Conservation (phyloP, 225 moss, liverwort and hornwort species). For the Pseudisothecium myosuroides region DNA sequence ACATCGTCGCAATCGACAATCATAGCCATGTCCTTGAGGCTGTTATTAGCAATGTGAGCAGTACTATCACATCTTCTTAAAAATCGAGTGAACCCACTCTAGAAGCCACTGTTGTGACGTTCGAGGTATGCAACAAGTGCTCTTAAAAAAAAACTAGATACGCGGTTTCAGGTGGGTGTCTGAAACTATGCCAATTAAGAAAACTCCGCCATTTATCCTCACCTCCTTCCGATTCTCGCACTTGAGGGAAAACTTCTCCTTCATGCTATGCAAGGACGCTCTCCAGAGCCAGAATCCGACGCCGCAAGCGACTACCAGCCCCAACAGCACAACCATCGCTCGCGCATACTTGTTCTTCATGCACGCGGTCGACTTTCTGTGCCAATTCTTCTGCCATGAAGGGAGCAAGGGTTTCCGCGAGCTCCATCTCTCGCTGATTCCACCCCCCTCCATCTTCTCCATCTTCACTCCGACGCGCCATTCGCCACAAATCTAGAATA, state of each 20-base stretch:
- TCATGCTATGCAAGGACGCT: slow-evolving; percentile 9
- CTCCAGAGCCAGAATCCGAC: slow-evolving; percentile 48
- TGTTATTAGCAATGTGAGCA: neutral
- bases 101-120: neutral
- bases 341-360: slow-evolving; percentile 29
- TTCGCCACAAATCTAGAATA: neutral
- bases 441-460: slow-evolving; percentile 5
- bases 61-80: neutral
- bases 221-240: slow-evolving; percentile 72
- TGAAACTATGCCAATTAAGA: neutral
- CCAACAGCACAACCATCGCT: slow-evolving; percentile 19
- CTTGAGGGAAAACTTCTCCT: slow-evolving; percentile 40
- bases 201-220: neutral
- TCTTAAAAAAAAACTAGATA: neutral
- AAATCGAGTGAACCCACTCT: neutral
- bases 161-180: neutral
- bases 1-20: neutral
- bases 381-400: slow-evolving; percentile 18
- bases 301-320: slow-evolving; percentile 29
- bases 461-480: neutral
- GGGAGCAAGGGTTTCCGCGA: neutral
- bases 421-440: neutral
- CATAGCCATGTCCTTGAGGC: neutral
- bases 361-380: neutral
- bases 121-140: neutral